Evolutionary conservation across 2,329 filamentous ascomycete species (phyloP).

Genomic region (Thielaviopsis populi): DNA sequence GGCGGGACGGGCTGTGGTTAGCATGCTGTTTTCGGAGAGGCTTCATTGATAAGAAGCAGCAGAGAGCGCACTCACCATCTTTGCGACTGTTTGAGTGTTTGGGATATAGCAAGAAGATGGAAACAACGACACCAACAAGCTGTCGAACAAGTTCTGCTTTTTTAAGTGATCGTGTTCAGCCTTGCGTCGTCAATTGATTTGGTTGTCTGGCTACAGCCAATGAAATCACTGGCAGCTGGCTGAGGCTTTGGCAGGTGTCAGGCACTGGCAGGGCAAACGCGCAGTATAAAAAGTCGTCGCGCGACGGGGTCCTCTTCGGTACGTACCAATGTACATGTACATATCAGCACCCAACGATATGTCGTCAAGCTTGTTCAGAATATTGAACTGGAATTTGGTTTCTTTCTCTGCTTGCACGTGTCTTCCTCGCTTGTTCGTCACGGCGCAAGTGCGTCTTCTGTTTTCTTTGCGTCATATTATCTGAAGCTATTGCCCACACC

Average conservation of each 20-base stretch:
- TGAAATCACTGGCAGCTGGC: neutral
- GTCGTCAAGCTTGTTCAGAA: neutral
- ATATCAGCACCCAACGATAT: neutral
- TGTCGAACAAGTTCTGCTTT: neutral
- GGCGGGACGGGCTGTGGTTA: neutral
- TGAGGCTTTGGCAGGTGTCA: neutral
- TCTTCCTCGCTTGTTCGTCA: neutral
- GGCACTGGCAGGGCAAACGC: neutral
- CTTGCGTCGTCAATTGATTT: neutral
- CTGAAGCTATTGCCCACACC: neutral
- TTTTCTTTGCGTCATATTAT: no score
- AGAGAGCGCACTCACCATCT: constrained; percentile 4
- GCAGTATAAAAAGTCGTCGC: neutral
- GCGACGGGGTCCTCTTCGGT: neutral
- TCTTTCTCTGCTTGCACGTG: neutral
- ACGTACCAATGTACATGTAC: neutral
- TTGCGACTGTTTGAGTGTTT: neutral
- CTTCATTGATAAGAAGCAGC: neutral
- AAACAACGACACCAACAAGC: neutral
- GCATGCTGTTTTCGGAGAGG: neutral
- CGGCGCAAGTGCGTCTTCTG: neutral
- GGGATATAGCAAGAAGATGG: neutral
- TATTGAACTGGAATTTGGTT: neutral
- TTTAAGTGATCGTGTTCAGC: neutral
- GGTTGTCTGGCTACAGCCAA: neutral